A percentile compares a stretch with the other conserved stretches of the same genome.
These are phyloP conservation scores for Lachancea sp. DNA, from an alignment of 805 yeast species.

Conservation along the genomic window DNA sequence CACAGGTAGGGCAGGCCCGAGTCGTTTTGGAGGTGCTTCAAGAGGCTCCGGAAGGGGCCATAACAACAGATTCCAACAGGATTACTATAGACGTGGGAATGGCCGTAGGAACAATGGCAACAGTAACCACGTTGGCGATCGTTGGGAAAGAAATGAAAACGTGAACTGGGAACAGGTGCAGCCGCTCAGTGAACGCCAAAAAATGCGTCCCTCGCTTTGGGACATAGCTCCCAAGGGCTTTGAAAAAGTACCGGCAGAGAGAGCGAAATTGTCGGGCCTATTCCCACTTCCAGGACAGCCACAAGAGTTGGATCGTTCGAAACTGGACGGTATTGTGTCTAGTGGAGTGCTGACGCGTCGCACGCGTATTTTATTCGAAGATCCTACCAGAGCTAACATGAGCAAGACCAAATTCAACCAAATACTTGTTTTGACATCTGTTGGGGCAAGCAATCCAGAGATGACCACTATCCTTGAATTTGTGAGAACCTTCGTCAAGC, in stretches of 20 bases:
- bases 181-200: slow-evolving; percentile 46
- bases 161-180: slow-evolving; percentile 35
- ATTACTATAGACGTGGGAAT: slow-evolving; percentile 5
- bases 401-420: slow-evolving; percentile 6
- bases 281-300: slow-evolving; percentile 71
- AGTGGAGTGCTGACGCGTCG: slow-evolving; percentile 26
- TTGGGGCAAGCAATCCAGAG: slow-evolving; percentile 3
- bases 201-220: slow-evolving; percentile 52
- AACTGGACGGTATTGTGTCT: slow-evolving; percentile 27
- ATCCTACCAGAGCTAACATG: slow-evolving; percentile 25
- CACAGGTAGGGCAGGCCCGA: neutral
- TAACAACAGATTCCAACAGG: slow-evolving; percentile 6
- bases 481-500: slow-evolving; percentile 7
- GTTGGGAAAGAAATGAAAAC: too few relatives aligned
- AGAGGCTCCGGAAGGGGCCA: slow-evolving; percentile 1
- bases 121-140: too few relatives aligned
- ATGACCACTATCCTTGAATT: neutral
- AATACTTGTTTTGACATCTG: slow-evolving; percentile 7
- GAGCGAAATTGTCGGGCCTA: slow-evolving; percentile 72
- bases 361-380: slow-evolving; percentile 29
- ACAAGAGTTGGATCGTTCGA: slow-evolving; percentile 28
- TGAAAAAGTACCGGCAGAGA: slow-evolving; percentile 64
- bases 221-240: slow-evolving; percentile 66
- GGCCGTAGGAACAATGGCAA: slow-evolving; percentile 12
- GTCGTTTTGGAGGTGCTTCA: neutral